A percentile compares a stretch with the other conserved stretches of the same genome.
Evolutionary conservation across 1,284 basidiomycete species (phyloP).

Genomic region (Fomes fomentarius): DNA sequence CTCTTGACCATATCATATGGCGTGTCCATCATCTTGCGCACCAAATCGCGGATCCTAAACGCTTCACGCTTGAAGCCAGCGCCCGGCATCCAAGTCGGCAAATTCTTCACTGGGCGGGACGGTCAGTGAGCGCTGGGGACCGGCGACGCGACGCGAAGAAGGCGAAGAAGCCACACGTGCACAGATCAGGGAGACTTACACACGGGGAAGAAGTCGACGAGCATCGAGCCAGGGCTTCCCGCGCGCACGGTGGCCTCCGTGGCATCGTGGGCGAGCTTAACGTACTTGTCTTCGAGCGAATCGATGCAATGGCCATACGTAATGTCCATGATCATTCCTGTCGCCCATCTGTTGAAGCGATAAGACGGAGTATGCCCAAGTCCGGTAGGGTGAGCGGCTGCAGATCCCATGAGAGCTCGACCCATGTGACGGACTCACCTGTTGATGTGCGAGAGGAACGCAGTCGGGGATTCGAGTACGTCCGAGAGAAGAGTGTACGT

Average conservation of each 20-base stretch:
- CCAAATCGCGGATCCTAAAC: slow-evolving; percentile 36
- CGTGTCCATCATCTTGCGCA: slow-evolving; percentile 47
- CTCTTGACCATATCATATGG: slow-evolving; percentile 57
- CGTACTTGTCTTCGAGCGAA: slow-evolving; percentile 32
- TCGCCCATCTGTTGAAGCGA: slow-evolving; percentile 23
- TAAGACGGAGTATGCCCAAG: not conserved
- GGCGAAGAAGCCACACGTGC: too few species aligned
- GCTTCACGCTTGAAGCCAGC: slow-evolving; percentile 58
- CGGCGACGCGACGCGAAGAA: not conserved
- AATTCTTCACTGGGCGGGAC: slow-evolving; percentile 39
- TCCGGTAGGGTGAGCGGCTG: not conserved
- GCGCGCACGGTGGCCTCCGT: slow-evolving; percentile 50
- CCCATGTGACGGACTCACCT: slow-evolving; percentile 25
- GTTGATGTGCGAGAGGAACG: slow-evolving; percentile 28
- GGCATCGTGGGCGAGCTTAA: slow-evolving; percentile 47
- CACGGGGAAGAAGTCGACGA: slow-evolving; percentile 60
- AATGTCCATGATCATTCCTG: slow-evolving; percentile 27
- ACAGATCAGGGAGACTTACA: slow-evolving; percentile 39
- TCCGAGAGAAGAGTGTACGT: slow-evolving; percentile 29
- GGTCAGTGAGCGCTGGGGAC: not conserved
- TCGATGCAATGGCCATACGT: slow-evolving; percentile 34
- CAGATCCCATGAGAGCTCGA: not conserved
- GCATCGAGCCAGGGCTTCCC: slow-evolving; percentile 53
- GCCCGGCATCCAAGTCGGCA: slow-evolving; percentile 61
- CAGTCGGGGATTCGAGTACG: slow-evolving; percentile 26